Base-by-base conservation (phyloP, 805 yeast species). In the Nematodospora valgi region DNA sequence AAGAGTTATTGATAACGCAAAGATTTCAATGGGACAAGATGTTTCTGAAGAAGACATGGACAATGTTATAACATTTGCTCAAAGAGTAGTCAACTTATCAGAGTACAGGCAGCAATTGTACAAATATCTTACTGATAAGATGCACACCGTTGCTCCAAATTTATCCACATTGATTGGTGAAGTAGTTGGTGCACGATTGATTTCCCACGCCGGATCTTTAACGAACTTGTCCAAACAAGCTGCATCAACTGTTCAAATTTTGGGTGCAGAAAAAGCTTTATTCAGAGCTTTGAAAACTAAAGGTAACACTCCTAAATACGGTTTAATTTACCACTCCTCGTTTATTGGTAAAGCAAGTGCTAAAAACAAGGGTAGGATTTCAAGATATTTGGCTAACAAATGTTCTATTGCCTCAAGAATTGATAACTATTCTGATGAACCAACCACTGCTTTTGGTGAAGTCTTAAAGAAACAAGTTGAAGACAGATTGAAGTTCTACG, bases 21-120 rank as follows among this genome's bases (percentile, higher is more conserved):
- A 86, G 72, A 88, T 91, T 54, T 88, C 97, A 30, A 93, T 93
- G 98, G 98, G 98, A 64, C 98, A 91, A 71, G 98, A 93, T 66
- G 78, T 93, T 49, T 82, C 95, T 47, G 95, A 86, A 64, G 81
- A 82, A 59, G 98, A 93, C 65, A 86, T 93, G 93, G 79, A 77
- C 46, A 89, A 89, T 61, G 89, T 93, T 40, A 65, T 82, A 47
- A 78, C 91, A 23, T 93, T 93, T 63, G 98, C 98, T 41, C 77
- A 85, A 62, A 83, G 96, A 70, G 95, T 89, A 25, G 95, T 86
- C 33, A 83, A 88, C 40, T 77, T 93, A 56, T 78, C 93, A 41
- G 96, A 89, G 52, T 91, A 91, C 79, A 81, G 98, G 64, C 73
- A 77, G 56, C 79, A 78, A 53, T 72, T 93, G 52, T 89, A 74